These are phyloP conservation scores for Colletotrichum chrysophilum DNA, from an alignment of 2,329 filamentous ascomycete species.

Conservation along the genomic window DNA sequence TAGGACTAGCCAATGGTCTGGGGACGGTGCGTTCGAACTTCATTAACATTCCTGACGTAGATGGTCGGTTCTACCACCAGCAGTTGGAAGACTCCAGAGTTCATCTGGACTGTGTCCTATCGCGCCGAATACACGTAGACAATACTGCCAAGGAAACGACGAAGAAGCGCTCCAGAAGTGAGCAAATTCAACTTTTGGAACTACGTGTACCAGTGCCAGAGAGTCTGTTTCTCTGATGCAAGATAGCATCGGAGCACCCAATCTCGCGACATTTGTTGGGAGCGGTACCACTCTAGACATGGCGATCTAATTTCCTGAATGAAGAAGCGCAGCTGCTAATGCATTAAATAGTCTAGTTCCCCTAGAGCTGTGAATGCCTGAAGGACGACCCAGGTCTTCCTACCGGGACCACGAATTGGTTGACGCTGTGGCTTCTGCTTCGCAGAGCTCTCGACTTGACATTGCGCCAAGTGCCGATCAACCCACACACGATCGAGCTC, in stretches of 20 bases:
- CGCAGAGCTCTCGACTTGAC: not conserved
- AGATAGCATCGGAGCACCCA: not conserved
- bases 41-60: not conserved
- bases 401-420: rapidly evolving
- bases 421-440: not conserved
- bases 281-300: not conserved
- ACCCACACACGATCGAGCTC: rapidly evolving
- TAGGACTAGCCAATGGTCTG: not conserved
- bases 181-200: not conserved
- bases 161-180: not conserved
- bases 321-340: not conserved
- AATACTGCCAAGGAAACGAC: not conserved
- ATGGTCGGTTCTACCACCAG: not conserved
- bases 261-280: not conserved
- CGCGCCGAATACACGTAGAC: not conserved
- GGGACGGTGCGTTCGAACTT: not conserved
- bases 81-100: not conserved
- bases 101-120: rapidly evolving
- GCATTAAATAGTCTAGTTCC: not conserved
- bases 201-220: not conserved
- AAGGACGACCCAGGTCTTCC: not conserved
- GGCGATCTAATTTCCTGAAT: too few species aligned
- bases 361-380: not conserved
- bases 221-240: not conserved
- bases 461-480: not conserved